Evolutionary conservation across 371 early-diverging fungal genomes (phyloP), one percentile per base, ranked within the genome.

Genomic region (Nematocida minor): DNA sequence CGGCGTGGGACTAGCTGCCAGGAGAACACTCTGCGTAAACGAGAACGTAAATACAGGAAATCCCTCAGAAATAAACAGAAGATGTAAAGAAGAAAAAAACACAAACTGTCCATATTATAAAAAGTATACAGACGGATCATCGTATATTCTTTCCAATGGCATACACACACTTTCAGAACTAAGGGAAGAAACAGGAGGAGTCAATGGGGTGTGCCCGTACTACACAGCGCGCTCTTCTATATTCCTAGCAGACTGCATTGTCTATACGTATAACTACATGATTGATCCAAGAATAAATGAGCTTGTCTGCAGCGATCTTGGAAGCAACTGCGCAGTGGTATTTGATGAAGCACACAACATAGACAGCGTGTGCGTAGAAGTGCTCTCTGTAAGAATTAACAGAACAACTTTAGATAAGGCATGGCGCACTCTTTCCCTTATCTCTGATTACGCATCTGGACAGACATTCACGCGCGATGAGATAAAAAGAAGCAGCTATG

Each of bases 291-390:
- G 94, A 86, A 94, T 97, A 4, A 95, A 94, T 14, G 94, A 95
- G 40, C 84, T 96, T 54, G 92, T 97, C 6, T 93, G 93, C 0
- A 90, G 90, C 84, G 93, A 94, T 70, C 77, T 99, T 32, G 89
- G 91, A n/a, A 46, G 60, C 29, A 92, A 97, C 69, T 88, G 90
- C 64, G 94, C 97, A 66, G 92, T 99, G 4, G 93, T 99, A 2
- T 97, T 99, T 88, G 99, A 99, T 86, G 98, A 99, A 83, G 98
- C 98, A 2, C 98, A 99, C 87, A 97, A 97, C 83, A 97, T 99
- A 68, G 95, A 93, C 89, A 87, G 69, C 63, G 55, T 79, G 3
- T 97, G 98, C 85, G 94, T 97, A 47, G 99, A 99, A 70, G 90
- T 94, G 2, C 83, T 97, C 51, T 92, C 93, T 79, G 89, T 96